Base-by-base conservation (phyloP, 108 stramenopile species). In the Nannochloropsis salina region DNA sequence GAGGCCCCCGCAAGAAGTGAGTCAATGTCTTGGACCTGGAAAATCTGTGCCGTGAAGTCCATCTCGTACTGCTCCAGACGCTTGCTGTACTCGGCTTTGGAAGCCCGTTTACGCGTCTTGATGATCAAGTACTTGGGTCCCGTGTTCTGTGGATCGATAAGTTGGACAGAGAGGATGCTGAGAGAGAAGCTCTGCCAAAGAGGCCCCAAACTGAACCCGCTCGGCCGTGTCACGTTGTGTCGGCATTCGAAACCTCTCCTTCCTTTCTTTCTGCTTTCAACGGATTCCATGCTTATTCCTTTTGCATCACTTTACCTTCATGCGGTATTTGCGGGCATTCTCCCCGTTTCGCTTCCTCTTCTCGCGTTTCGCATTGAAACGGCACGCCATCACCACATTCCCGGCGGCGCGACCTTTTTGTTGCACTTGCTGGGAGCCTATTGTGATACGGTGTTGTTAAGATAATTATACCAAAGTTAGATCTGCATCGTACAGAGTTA, bases 341-440 rank as follows among this genome's bases (percentile, higher is more conserved):
- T 74, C 61, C 61, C 61, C 61, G 8, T 74, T 74, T n/a, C 61
- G 61, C 2, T 74, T 74, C 61, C 61, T 74, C 61, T 74, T 74
- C 61, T 74, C 61, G n/a, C 61, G 61, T n/a, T 74, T 74, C 61
- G 61, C 61, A n/a, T 74, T 74, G 61, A 74, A 74, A 15, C 61
- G 61, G 61, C 61, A 74, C 15, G 61, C 61, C 61, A 74, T 74
- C 61, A 74, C 61, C 61, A 74, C 61, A n/a, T 74, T 74, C 61
- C 61, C 61, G 20, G 61, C 61, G 20, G n/a, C 61, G n/a, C 61
- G 61, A n/a, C 61, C 61, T n/a, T 74, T 74, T n/a, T 74, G 61
- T 74, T 74, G 61, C 61, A 74, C 15, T 6, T 74, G 61, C 61
- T 74, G 61, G 4, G 61, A 74, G n/a, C 20, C 61, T 74, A n/a